Conservation (phyloP, 164 flowering plant species). For the Tetrastigma voinierianum region DNA sequence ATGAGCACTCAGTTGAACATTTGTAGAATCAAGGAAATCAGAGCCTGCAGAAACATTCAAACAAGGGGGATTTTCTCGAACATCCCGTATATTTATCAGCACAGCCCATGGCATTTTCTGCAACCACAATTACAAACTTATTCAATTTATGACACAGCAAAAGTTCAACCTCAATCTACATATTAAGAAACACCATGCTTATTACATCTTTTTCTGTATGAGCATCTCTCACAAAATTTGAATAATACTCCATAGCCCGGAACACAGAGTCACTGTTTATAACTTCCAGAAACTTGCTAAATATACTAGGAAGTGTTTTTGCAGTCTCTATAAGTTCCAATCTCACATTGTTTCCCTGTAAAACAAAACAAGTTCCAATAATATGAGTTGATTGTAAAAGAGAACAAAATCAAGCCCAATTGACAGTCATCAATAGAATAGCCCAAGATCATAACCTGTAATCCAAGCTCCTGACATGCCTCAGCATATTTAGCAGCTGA, state of each 20-base stretch:
- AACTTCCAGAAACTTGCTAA: conserved; percentile 63
- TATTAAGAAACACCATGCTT: neutral
- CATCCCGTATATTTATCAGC: conserved; percentile 54
- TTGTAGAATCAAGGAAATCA: conserved; percentile 46
- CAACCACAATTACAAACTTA: conserved; percentile 17
- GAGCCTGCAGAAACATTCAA: conserved; percentile 52
- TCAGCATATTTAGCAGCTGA: conserved; percentile 88
- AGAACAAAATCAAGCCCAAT: conserved; percentile 4
- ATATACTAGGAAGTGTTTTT: conserved; percentile 71
- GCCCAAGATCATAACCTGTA: conserved; percentile 58
- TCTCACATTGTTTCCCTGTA: conserved; percentile 83
- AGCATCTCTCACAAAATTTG: conserved; percentile 78
- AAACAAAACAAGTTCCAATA: conserved; percentile 6
- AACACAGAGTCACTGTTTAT: conserved; percentile 65
- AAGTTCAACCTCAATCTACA: neutral
- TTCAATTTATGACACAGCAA: conserved; percentile 2
- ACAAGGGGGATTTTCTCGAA: conserved; percentile 73
- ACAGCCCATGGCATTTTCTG: conserved; percentile 56
- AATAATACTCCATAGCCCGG: conserved; percentile 72
- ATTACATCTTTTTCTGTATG: conserved; percentile 86
- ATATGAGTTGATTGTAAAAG: neutral
- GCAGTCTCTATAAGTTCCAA: conserved; percentile 88
- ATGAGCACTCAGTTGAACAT: conserved; percentile 23
- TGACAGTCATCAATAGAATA: conserved; percentile 1
- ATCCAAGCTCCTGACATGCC: conserved; percentile 94